Percentiles rank a stretch among this genome's conserved stretches.
Evolutionary conservation across 495 filamentous ascomycete species (phyloP).

Genomic region (Annulohypoxylon stygium): DNA sequence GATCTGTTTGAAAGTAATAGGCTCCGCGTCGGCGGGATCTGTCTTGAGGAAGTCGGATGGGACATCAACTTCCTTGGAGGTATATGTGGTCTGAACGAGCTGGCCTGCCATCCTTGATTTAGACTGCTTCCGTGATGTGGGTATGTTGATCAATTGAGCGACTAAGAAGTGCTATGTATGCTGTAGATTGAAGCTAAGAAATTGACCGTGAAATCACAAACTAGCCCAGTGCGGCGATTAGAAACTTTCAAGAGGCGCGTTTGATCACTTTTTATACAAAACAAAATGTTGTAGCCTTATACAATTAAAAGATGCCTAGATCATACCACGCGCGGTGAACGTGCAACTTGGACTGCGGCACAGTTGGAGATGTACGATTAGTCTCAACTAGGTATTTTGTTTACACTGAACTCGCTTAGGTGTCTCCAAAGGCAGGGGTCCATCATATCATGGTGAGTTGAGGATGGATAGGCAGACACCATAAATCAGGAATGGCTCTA

Average conservation of each 20-base stretch:
- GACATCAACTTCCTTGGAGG: slow-evolving; percentile 51
- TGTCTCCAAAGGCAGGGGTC: neutral
- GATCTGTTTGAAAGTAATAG: slow-evolving; percentile 57
- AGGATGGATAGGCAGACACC: neutral
- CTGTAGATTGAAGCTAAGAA: neutral
- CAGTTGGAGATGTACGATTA: neutral
- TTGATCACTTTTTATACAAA: neutral
- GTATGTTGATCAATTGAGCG: neutral
- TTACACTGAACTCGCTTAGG: neutral
- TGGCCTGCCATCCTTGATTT: slow-evolving; percentile 7
- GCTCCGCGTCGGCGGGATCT: slow-evolving; percentile 49
- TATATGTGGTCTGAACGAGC: slow-evolving; percentile 44
- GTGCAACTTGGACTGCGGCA: neutral
- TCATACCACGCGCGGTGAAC: neutral
- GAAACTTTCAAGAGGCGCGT: neutral
- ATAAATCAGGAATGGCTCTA: neutral
- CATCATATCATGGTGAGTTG: neutral
- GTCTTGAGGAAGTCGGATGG: slow-evolving; percentile 52
- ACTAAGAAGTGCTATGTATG: neutral
- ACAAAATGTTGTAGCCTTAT: neutral
- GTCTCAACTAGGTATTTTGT: neutral
- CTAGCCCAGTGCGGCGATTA: neutral
- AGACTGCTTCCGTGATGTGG: neutral
- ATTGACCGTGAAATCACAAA: neutral
- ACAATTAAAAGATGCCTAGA: neutral